Evolutionary conservation across 345 rosid species (phyloP).

Genomic region (Xanthoceras sorbifolium): DNA sequence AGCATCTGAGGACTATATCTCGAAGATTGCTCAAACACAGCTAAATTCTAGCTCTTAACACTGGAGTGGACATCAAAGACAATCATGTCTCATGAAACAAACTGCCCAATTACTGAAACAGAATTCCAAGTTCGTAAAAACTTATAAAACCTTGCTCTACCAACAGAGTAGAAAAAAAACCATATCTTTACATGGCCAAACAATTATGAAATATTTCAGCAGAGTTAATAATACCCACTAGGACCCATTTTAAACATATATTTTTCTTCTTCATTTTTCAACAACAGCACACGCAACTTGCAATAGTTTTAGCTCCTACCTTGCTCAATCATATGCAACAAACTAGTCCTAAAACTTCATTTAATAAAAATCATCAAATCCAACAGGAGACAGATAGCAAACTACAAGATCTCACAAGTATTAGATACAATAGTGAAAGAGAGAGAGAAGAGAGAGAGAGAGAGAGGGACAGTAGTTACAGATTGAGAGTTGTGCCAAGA

Average conservation of each 20-base stretch:
- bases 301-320: background rate
- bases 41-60: background rate
- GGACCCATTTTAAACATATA: background rate
- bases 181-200: background rate
- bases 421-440: background rate
- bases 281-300: background rate
- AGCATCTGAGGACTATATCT: too few species aligned
- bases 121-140: background rate
- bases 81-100: background rate
- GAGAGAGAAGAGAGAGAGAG: background rate
- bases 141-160: background rate
- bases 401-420: background rate
- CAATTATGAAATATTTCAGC: background rate
- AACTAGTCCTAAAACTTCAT: background rate
- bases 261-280: background rate
- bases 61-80: background rate
- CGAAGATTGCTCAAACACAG: too few species aligned
- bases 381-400: background rate
- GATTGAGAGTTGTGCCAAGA: constrained; percentile 80
- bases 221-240: background rate
- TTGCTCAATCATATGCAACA: background rate
- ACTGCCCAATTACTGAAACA: background rate
- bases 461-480: constrained; percentile 27
- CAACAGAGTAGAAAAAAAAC: background rate
- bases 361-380: background rate